phyloP scores from a whole-genome alignment of 2,329 filamentous ascomycete species.

The Epichloe uncinata region DNA sequence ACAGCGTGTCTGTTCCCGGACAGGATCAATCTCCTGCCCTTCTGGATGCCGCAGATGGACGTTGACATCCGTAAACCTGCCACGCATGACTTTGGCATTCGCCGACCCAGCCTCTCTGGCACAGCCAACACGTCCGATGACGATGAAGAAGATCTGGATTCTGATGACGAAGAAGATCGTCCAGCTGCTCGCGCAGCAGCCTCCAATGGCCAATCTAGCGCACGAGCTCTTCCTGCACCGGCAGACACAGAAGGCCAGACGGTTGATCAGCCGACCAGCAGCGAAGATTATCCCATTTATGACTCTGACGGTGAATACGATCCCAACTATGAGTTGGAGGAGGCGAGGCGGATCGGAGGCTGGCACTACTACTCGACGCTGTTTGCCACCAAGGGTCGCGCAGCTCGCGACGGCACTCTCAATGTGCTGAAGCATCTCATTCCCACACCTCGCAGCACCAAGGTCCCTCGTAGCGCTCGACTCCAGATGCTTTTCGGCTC shows the following conservation, averaged over 20 bases:
- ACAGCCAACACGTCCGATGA: slow-evolving; percentile 62
- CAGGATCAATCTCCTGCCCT: slow-evolving; percentile 80
- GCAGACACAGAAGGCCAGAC: slow-evolving; percentile 75
- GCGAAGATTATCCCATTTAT: slow-evolving; percentile 74
- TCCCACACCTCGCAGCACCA: slow-evolving; percentile 40
- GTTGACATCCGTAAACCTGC: slow-evolving; percentile 91
- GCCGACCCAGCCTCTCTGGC: slow-evolving; percentile 60
- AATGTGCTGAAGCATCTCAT: slow-evolving; percentile 35
- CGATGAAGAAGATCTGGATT: slow-evolving; percentile 58
- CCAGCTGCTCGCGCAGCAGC: slow-evolving; percentile 4
- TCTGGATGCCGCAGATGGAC: slow-evolving; percentile 98
- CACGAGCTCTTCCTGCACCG: slow-evolving; percentile 28
- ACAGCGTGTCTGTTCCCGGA: slow-evolving; percentile 76
- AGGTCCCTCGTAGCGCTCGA: slow-evolving; percentile 44
- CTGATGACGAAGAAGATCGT: slow-evolving; percentile 45
- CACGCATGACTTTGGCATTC: slow-evolving; percentile 82
- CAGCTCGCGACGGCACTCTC: slow-evolving; percentile 28
- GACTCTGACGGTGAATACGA: slow-evolving; percentile 74
- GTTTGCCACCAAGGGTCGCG: slow-evolving; percentile 29
- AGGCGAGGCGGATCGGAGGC: slow-evolving; percentile 63
- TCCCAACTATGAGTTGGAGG: slow-evolving; percentile 60
- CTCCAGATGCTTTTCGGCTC: slow-evolving; percentile 39
- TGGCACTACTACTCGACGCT: slow-evolving; percentile 59
- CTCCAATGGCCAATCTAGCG: slow-evolving; percentile 23
- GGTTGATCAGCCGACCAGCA: slow-evolving; percentile 40